Conservation (phyloP, 371 early-diverging fungal genomes). For the Blakeslea trispora region DNA sequence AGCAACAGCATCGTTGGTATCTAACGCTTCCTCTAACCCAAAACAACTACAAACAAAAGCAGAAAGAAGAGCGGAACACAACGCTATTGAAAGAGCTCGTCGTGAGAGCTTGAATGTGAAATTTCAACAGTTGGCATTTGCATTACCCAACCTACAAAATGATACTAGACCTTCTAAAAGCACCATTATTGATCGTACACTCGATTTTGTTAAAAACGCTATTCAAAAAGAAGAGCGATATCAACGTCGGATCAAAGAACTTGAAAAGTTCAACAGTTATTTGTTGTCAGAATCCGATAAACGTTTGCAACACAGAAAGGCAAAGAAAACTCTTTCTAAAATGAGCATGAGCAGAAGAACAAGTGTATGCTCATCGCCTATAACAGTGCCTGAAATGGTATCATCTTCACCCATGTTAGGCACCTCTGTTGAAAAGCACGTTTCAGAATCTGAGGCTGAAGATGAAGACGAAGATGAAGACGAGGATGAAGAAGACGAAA, state of each 20-base stretch:
- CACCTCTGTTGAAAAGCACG: not conserved
- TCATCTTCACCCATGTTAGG: not conserved
- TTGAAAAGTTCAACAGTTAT: constrained; percentile 34
- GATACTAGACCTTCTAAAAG: constrained; percentile 75
- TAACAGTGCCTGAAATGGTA: not conserved
- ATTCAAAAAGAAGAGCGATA: constrained; percentile 43
- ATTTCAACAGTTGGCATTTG: constrained; percentile 72
- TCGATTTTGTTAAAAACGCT: constrained; percentile 52
- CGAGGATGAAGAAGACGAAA: constrained; percentile 4
- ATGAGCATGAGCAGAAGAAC: not conserved
- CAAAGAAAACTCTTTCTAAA: constrained; percentile 1
- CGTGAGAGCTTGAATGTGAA: constrained; percentile 72
- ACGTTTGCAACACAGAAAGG: not conserved
- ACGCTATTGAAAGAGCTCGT: constrained; percentile 76
- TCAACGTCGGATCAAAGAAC: constrained; percentile 30
- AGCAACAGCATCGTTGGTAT: not conserved
- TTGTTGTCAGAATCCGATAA: constrained; percentile 32
- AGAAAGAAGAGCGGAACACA: constrained; percentile 73
- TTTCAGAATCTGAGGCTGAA: constrained; percentile 1
- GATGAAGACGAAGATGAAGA: not conserved
- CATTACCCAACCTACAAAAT: constrained; percentile 66
- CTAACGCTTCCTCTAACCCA: not conserved
- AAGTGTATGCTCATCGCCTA: constrained; percentile 2
- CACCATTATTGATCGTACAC: constrained; percentile 70
- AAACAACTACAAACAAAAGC: constrained; percentile 46